Evolutionary conservation across 2,329 filamentous ascomycete species (phyloP).

Genomic region (Lachnellula hyalina): DNA sequence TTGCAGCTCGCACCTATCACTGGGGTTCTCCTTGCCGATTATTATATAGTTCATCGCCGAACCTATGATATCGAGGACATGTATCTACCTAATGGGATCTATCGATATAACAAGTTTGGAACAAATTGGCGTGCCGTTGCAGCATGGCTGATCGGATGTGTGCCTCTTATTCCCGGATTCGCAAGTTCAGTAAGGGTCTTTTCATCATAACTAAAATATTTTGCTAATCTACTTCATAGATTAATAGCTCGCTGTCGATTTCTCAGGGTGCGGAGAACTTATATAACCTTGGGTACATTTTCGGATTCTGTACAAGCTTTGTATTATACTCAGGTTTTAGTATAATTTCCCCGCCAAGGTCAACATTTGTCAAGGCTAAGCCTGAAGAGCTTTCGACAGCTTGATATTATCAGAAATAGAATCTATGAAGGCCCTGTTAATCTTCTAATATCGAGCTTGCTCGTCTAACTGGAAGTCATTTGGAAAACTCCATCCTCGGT

Average conservation of each 20-base stretch:
- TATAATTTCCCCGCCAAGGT: not conserved
- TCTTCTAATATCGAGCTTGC: no score
- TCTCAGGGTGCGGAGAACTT: not conserved
- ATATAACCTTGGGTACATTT: not conserved
- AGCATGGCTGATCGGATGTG: conserved; percentile 7
- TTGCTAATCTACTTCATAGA: not conserved
- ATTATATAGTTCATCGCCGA: conserved; percentile 6
- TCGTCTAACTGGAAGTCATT: no score
- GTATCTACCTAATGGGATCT: conserved; percentile 6
- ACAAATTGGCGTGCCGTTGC: conserved; percentile 11
- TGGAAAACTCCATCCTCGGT: no score
- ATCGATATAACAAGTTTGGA: conserved; percentile 11
- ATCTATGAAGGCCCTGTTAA: no score
- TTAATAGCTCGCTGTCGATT: not conserved
- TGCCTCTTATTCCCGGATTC: conserved; percentile 8
- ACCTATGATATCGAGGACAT: conserved; percentile 7
- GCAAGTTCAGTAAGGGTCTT: not conserved
- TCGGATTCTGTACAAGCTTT: not conserved
- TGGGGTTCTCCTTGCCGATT: conserved; percentile 8
- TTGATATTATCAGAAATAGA: no score
- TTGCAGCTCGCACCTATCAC: conserved; percentile 28
- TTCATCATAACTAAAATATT: not conserved
- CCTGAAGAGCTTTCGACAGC: no score
- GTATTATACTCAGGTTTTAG: not conserved
- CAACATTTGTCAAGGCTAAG: not conserved